Evolutionary conservation across 2,329 filamentous ascomycete genomes (phyloP).

Genomic region (Cercospora nicotianae): DNA sequence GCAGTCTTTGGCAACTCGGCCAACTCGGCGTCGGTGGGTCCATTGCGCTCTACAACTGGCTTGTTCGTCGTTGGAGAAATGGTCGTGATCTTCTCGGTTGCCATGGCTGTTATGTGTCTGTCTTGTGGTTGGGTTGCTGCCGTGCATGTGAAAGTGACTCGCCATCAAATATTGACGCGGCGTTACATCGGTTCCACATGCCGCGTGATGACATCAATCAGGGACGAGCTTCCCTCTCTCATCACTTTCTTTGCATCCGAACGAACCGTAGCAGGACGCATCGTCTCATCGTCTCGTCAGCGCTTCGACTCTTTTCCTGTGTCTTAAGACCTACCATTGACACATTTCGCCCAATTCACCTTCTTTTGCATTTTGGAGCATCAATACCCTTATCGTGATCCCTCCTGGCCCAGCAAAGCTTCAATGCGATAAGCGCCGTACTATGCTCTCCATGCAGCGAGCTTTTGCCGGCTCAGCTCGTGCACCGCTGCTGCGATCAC

Average conservation of each 20-base stretch:
- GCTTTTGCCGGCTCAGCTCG: slow-evolving; percentile 26
- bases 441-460: slow-evolving; percentile 28
- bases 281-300: slow-evolving; percentile 1
- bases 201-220: slow-evolving; percentile 1
- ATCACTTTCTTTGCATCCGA: slow-evolving; percentile 1
- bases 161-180: slow-evolving; percentile 9
- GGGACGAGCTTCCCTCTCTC: neutral
- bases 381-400: neutral
- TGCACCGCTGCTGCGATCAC: slow-evolving; percentile 10
- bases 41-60: slow-evolving; percentile 75
- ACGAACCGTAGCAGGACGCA: neutral
- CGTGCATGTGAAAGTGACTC: slow-evolving; percentile 8
- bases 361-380: neutral
- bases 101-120: slow-evolving; percentile 43
- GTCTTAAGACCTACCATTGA: neutral
- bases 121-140: neutral
- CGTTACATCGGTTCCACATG: neutral
- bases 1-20: slow-evolving; percentile 70
- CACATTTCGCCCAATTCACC: neutral
- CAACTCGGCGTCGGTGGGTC: slow-evolving; percentile 69
- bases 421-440: slow-evolving; percentile 26
- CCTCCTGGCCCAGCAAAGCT: slow-evolving; percentile 12
- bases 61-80: slow-evolving; percentile 90
- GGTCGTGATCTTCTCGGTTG: slow-evolving; percentile 64
- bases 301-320: neutral